Conservation (phyloP, 2,329 filamentous ascomycete species). For the Purpureocillium takamizusanense region DNA sequence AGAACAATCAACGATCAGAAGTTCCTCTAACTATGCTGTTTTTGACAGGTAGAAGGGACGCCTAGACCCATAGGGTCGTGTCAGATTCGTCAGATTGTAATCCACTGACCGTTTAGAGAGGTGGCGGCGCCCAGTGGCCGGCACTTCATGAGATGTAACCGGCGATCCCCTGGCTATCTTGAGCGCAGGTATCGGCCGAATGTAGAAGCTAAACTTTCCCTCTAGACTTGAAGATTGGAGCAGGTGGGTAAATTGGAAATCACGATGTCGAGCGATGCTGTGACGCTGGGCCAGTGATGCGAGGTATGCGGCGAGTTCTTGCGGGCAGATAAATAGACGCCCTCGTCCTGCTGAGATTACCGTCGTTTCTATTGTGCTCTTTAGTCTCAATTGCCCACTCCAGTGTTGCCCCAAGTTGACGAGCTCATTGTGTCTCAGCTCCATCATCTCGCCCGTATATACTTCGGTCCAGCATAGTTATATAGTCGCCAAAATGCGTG, state of each 20-base stretch:
- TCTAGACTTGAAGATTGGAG: background rate
- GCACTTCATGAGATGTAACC: slow-evolving; percentile 5
- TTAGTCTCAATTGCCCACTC: background rate
- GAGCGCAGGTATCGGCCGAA: too few relatives aligned
- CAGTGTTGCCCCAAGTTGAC: background rate
- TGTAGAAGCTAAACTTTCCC: too few relatives aligned
- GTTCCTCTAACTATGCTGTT: slow-evolving; percentile 5
- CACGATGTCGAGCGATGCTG: too few relatives aligned
- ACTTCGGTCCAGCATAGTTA: too few relatives aligned
- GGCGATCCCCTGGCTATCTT: too few relatives aligned
- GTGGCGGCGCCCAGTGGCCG: slow-evolving; percentile 3
- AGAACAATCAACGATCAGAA: slow-evolving; percentile 1
- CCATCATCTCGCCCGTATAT: too few relatives aligned
- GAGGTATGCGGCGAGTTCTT: too few relatives aligned
- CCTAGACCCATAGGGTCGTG: background rate
- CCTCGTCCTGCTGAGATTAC: background rate
- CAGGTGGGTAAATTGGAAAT: background rate
- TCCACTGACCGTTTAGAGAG: too few relatives aligned
- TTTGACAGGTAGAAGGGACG: slow-evolving; percentile 6
- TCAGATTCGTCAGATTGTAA: slow-evolving; percentile 3
- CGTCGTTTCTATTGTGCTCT: background rate
- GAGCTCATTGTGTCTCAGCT: background rate
- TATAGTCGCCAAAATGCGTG: slow-evolving; percentile 18
- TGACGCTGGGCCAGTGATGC: background rate
- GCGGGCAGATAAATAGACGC: too few relatives aligned